Percentiles rank a stretch among this genome's conserved stretches.
Conservation (phyloP, 2,329 filamentous ascomycete species). For the Zasmidium angulare region DNA sequence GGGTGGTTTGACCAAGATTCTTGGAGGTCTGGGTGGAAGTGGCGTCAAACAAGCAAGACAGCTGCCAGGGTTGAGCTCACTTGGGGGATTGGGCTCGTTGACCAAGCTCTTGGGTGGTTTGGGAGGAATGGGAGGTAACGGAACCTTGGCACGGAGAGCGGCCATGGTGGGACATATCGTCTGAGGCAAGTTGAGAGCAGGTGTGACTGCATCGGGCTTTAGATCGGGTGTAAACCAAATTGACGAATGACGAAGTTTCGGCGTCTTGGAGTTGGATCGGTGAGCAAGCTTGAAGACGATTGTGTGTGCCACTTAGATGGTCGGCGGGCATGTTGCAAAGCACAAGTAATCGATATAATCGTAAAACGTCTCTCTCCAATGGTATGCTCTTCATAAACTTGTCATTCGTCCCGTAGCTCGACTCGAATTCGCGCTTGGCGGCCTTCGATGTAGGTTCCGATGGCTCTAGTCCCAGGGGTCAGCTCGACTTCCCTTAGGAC, state of each 20-base stretch:
- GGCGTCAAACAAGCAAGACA: too few relatives aligned
- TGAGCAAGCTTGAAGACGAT: too few relatives aligned
- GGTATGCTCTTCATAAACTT: too few relatives aligned
- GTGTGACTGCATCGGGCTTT: too few relatives aligned
- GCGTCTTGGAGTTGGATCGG: not conserved
- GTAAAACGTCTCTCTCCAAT: too few relatives aligned
- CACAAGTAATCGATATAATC: too few relatives aligned
- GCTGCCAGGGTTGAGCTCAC: too few relatives aligned
- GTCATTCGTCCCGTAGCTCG: conserved; percentile 2
- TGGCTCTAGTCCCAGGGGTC: conserved; percentile 72
- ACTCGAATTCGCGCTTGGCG: conserved; percentile 69
- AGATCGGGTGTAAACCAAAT: too few relatives aligned
- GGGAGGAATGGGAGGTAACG: not conserved
- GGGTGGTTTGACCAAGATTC: too few relatives aligned
- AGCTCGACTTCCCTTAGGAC: conserved; percentile 78
- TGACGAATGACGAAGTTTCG: not conserved
- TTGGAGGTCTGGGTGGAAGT: too few relatives aligned
- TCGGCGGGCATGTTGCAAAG: too few relatives aligned
- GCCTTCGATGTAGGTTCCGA: conserved; percentile 82
- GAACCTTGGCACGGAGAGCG: not conserved
- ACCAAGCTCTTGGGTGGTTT: not conserved
- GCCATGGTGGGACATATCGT: not conserved
- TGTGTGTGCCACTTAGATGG: too few relatives aligned
- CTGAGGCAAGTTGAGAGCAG: not conserved
- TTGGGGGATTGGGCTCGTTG: not conserved